Percentiles rank a stretch among this genome's conserved stretches.
Conservation (phyloP, 139 green algal species). For the Chlorella vulgaris region DNA sequence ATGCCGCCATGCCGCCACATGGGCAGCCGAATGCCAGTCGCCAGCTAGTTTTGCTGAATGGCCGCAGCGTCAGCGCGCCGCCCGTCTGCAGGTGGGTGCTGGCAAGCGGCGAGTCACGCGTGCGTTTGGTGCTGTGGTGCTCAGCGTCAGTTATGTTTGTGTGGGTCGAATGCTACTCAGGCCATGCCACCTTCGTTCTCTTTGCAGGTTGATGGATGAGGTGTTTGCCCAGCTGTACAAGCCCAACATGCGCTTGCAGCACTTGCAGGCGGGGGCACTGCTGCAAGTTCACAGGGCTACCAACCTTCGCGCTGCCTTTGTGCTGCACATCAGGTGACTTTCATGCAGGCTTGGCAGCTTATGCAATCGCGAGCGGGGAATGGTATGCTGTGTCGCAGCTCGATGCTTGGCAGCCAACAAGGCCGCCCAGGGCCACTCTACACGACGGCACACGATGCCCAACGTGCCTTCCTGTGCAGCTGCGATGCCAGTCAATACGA, state of each 20-base stretch:
- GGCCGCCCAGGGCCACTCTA: no score
- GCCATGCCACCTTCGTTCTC: background rate
- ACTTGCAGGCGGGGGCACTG: background rate
- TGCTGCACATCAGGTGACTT: slow-evolving; percentile 43
- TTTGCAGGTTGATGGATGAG: slow-evolving; percentile 31
- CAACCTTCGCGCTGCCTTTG: slow-evolving; percentile 42
- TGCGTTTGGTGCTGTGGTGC: no score
- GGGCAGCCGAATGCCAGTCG: slow-evolving; percentile 14
- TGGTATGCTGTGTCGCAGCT: no score
- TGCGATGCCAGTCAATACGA: slow-evolving; percentile 4
- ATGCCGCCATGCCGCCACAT: slow-evolving; percentile 25
- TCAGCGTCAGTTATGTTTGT: background rate
- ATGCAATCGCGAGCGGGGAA: no score
- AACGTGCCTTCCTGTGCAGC: background rate
- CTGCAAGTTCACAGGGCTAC: slow-evolving; percentile 1
- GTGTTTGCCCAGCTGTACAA: slow-evolving; percentile 40
- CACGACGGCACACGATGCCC: no score
- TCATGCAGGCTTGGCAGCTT: background rate
- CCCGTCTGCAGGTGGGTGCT: slow-evolving; percentile 3
- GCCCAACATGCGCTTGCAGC: background rate
- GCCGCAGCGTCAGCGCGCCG: background rate
- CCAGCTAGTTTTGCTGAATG: slow-evolving; percentile 50
- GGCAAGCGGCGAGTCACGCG: no score
- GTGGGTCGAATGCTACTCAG: no score
- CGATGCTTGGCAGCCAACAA: no score